Evolutionary conservation across 345 rosid genomes (phyloP), one percentile per base, ranked within the genome.

Genomic region (Eutrema japonicum): DNA sequence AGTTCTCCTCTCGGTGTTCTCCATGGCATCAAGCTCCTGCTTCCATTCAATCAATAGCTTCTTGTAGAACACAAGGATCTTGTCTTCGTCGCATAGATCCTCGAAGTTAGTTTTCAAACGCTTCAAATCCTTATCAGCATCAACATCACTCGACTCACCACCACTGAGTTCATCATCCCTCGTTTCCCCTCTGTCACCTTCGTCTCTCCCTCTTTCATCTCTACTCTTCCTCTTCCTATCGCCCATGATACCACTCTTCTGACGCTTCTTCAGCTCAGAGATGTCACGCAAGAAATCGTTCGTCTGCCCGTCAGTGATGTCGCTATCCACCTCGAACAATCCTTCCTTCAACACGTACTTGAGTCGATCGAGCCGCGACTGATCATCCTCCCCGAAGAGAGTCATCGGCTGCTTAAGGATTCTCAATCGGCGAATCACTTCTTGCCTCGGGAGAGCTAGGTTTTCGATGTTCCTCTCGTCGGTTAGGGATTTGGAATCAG

Each of bases 211-310:
- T 10, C 96, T 95, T 37, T 88, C 96, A 48, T 89, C 96, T 84
- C 92, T 82, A 40, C 89, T 86, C 79, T 90, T 90, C 72, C 97
- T 75, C 85, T 92, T 95, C 86, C 88, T 78, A 52, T 85, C 92
- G 66, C 89, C 81, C 72, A 82, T 51, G 2, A 85, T 84, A 64
- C 97, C 97, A 33, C 79, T 83, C 87, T 92, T 95, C 89, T 95
- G 99, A 80, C 96, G 74, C 83, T 95, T 95, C 81, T 88, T 84
- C 53, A 92, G 80, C 87, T 95, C 99, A 12, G 84, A 91, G 3
- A 95, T 89, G 51, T 95, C 99, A 5, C 99, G 89, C 68, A 90
- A 78, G 83, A 95, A 95, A 75, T 95, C 99, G n/a, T 95, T 95
- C 32, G 97, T 95, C 77, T 95, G 97, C 5, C 99, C 99, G 63